phyloP scores from a whole-genome alignment of 768 basidiomycete genomes.

The Rhodotorula sphaerocarpa region DNA sequence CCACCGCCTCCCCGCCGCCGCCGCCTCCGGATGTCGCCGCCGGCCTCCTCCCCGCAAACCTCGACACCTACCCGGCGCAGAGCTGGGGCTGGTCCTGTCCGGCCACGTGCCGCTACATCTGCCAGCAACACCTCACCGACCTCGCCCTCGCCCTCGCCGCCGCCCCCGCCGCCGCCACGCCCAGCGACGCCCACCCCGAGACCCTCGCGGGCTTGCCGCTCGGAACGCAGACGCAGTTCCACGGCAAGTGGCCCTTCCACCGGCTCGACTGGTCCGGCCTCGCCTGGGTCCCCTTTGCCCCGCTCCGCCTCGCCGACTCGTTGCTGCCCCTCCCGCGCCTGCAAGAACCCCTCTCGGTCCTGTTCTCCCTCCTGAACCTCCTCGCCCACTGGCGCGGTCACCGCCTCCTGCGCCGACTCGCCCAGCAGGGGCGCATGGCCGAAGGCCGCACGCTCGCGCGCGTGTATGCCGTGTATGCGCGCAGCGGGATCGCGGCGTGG shows the following conservation, averaged over 20 bases:
- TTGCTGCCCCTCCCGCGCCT: slow-evolving; percentile 50
- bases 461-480: slow-evolving; percentile 57
- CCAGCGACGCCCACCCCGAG: slow-evolving; percentile 35
- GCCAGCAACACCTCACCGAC: slow-evolving; percentile 50
- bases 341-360: slow-evolving; percentile 88
- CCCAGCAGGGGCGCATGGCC: neutral
- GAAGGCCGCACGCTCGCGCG: slow-evolving; percentile 11
- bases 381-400: slow-evolving; percentile 63
- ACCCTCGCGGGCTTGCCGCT: slow-evolving; percentile 33
- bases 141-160: slow-evolving; percentile 16
- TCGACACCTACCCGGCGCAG: slow-evolving; percentile 47
- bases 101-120: slow-evolving; percentile 80
- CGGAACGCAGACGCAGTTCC: slow-evolving; percentile 60
- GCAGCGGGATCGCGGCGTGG: slow-evolving; percentile 80
- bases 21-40: neutral
- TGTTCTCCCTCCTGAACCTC: slow-evolving; percentile 80
- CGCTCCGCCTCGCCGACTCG: slow-evolving; percentile 3
- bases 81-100: slow-evolving; percentile 67
- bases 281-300: slow-evolving; percentile 1
- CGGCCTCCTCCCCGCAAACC: slow-evolving; percentile 38
- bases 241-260: slow-evolving; percentile 97
- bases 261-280: slow-evolving; percentile 48
- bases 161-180: neutral
- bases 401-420: slow-evolving; percentile 44
- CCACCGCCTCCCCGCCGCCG: neutral